Evolutionary conservation across 345 rosid species (phyloP).

Genomic region (Turnera subulata): DNA sequence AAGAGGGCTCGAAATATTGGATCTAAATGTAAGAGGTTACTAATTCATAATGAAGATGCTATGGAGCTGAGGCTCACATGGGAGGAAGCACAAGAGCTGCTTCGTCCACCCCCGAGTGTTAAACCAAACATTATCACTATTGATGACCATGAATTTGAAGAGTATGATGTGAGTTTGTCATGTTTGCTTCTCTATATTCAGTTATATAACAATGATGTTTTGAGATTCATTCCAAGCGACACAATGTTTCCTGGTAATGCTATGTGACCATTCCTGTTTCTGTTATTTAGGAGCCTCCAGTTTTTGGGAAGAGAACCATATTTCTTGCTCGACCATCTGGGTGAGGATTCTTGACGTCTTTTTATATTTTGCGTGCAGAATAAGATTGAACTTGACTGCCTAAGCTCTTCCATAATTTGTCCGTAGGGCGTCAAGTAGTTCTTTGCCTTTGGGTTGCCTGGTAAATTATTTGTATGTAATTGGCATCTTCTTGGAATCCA

Average conservation of each 20-base stretch:
- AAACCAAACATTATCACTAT: slow-evolving; percentile 51
- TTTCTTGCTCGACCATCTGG: slow-evolving; percentile 52
- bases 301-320: slow-evolving; percentile 83
- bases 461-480: too few relatives aligned
- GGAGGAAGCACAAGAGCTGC: slow-evolving; percentile 90
- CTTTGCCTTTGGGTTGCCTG: too few relatives aligned
- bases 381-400: too few relatives aligned
- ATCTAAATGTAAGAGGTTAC: slow-evolving; percentile 66
- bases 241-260: neutral
- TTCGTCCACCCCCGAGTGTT: slow-evolving; percentile 69
- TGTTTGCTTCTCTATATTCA: neutral
- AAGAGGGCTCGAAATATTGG: slow-evolving; percentile 75
- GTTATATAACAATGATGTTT: neutral
- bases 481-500: too few relatives aligned
- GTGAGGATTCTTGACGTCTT: slow-evolving; percentile 35
- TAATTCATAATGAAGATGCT: slow-evolving; percentile 62
- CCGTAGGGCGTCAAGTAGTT: neutral
- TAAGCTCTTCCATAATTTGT: neutral
- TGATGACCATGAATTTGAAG: slow-evolving; percentile 86
- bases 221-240: too few relatives aligned
- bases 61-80: slow-evolving; percentile 75
- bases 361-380: neutral
- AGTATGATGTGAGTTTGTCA: slow-evolving; percentile 62
- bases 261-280: slow-evolving; percentile 24
- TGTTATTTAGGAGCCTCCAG: slow-evolving; percentile 74